Evolutionary conservation across 129 eudicot genomes (phyloP), one percentile per base, ranked within the genome.

Genomic region (Flaveria ramosissima): DNA sequence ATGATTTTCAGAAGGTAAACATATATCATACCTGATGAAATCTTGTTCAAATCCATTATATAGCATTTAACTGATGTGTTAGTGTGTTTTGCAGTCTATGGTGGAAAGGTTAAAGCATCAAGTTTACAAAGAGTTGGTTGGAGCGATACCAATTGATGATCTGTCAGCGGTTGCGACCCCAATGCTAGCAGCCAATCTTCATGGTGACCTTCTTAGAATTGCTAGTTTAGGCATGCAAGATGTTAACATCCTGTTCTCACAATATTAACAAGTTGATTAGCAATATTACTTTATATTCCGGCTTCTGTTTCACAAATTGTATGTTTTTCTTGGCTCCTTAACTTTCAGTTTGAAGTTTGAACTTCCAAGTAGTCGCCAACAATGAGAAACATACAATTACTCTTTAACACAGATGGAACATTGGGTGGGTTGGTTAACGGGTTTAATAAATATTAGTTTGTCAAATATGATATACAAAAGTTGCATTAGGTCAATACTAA

Each of bases 1-100:
- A 72, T 62, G 72, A 48, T 8, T 79, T 21, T 75, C 97, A 91
- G 48, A 87, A 69, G 96, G 98, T 94, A 32, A 46, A 85, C 74
- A 0, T n/a, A 56, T 76, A 53, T 74, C 64, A 56, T 43, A 56
- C 21, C 51, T 73, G 10, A 70, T 62, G 47, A 13, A 56, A 48
- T 32, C 10, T 56, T 23, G 7, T 55, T 39, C 32, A 14, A 3
- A 17, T 51, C 26, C 9, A 7, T 50, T 77, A 57, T 70, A 8
- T 41, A 57, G 39, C 48, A 67, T 55, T 69, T 6, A 69, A 48
- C 27, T 70, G 56, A 61, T 55, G 43, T 36, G 30, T 64, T 61
- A 20, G 7, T 70, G 39, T 63, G 10, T 19, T 61, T 78, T 76
- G 67, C 90, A 87, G 96, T 41, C 75, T 39, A 8, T 72, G 79